Conservation (phyloP, 2,329 filamentous ascomycete species). For the Tolypocladium nubicola region DNA sequence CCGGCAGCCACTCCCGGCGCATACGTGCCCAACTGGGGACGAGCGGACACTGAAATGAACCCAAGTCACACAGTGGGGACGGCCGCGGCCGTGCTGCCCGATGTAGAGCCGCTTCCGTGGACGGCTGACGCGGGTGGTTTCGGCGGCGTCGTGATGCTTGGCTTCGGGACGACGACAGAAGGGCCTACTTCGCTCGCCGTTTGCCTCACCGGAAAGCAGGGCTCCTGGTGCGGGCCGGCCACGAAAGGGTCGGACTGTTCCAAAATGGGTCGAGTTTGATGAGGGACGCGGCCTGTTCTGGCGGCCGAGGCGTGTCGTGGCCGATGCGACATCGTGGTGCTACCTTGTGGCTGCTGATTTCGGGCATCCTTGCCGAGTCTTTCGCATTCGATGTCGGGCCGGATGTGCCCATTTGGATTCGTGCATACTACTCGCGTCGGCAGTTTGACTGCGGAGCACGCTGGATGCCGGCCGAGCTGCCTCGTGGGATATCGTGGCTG, state of each 20-base stretch:
- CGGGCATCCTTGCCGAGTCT: background rate
- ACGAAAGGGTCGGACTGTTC: background rate
- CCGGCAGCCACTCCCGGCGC: background rate
- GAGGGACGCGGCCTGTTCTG: background rate
- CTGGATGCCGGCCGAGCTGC: background rate
- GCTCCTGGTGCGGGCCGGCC: background rate
- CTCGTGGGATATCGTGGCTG: background rate
- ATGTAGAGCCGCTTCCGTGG: background rate
- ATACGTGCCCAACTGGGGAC: background rate
- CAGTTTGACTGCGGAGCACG: background rate
- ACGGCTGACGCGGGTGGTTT: background rate
- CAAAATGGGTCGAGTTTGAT: background rate
- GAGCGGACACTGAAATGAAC: background rate
- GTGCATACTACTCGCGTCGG: background rate
- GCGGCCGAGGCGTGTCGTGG: background rate
- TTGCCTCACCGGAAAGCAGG: background rate
- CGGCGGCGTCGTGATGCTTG: background rate
- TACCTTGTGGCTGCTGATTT: background rate
- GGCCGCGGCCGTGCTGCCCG: background rate
- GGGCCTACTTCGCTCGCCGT: background rate
- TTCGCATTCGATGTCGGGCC: background rate
- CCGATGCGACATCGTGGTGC: background rate
- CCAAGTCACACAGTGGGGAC: background rate
- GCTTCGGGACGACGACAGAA: background rate
- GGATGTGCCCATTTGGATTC: background rate